Conservation (phyloP, 2,329 filamentous ascomycete genomes). For the Apiospora hydei region DNA sequence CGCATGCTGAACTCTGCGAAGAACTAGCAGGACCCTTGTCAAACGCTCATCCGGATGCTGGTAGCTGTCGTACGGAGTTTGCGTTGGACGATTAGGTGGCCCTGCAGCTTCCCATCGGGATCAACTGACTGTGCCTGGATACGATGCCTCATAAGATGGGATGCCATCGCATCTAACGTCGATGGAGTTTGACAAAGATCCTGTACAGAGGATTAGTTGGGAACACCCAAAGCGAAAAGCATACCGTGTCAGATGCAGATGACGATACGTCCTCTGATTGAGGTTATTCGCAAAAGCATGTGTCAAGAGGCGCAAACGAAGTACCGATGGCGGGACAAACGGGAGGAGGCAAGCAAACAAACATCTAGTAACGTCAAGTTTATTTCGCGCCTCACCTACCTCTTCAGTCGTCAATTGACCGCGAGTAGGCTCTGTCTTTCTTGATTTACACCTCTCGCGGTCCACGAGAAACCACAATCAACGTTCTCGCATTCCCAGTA, state of each 20-base stretch:
- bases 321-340: background rate
- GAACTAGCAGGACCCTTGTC: background rate
- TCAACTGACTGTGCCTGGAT: background rate
- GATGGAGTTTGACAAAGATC: background rate
- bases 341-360: background rate
- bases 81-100: background rate
- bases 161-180: background rate
- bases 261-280: background rate
- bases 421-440: background rate
- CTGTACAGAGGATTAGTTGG: background rate
- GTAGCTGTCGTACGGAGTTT: background rate
- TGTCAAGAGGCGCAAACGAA: background rate
- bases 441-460: background rate
- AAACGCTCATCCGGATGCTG: background rate
- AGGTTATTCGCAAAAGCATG: background rate
- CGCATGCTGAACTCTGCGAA: background rate
- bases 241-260: background rate
- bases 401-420: background rate
- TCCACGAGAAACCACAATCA: background rate
- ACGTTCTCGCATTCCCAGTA: background rate
- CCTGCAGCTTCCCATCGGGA: background rate
- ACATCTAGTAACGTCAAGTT: background rate
- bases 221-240: background rate
- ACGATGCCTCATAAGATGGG: background rate
- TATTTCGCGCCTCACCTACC: background rate